Conservation (phyloP, 768 basidiomycete species). For the Russula sp. region DNA sequence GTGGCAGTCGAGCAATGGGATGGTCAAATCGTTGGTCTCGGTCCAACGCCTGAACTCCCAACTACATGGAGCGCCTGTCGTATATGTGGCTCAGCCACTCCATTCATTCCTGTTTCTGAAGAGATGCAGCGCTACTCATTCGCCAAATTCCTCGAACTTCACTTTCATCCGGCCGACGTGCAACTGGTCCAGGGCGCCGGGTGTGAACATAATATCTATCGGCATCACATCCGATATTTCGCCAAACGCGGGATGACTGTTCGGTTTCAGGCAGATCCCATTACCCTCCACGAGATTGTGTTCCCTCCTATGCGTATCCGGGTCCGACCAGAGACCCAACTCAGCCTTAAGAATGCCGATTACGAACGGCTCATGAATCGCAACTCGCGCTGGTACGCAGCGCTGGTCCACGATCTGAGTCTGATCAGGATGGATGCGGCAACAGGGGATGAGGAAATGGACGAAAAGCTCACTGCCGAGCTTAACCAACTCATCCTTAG, state of each 20-base stretch:
- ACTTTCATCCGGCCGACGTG: constrained; percentile 89
- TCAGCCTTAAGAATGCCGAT: constrained; percentile 88
- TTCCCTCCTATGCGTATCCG: constrained; percentile 85
- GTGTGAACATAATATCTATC: constrained; percentile 92
- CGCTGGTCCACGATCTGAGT: constrained; percentile 67
- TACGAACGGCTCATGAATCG: constrained; percentile 68
- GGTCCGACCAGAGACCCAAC: constrained; percentile 78
- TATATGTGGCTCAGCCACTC: constrained; percentile 68
- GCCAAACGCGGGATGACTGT: constrained; percentile 77
- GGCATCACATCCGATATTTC: constrained; percentile 89
- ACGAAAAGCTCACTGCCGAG: constrained; percentile 52
- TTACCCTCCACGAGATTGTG: constrained; percentile 77
- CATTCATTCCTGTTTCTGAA: constrained; percentile 82
- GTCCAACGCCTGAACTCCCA: constrained; percentile 64
- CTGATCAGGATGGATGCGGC: constrained; percentile 71
- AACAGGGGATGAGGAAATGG: constrained; percentile 68
- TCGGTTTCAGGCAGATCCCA: constrained; percentile 79
- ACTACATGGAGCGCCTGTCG: constrained; percentile 91
- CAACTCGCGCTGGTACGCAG: constrained; percentile 68
- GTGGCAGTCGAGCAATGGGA: constrained; percentile 89
- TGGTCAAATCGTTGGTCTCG: constrained; percentile 58
- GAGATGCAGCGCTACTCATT: constrained; percentile 94
- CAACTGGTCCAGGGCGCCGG: constrained; percentile 79
- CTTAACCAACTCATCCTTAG: constrained; percentile 61
- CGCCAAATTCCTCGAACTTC: constrained; percentile 91